Evolutionary conservation across 495 filamentous ascomycete genomes (phyloP), one percentile per base, ranked within the genome.

Genomic region (Xylaria scruposa): DNA sequence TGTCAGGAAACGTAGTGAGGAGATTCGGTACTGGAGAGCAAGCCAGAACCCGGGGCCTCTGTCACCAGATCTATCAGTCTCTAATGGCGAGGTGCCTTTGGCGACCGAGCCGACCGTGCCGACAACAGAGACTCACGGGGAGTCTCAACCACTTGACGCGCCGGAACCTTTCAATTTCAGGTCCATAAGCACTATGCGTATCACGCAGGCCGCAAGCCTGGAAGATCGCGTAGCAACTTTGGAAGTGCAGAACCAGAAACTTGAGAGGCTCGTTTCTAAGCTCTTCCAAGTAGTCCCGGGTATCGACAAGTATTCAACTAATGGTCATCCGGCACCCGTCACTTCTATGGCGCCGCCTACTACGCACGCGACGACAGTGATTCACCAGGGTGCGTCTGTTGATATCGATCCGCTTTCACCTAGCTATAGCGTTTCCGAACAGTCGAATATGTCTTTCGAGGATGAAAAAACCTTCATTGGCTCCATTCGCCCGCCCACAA

Each of bases 11-110:
- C 81, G 86, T 19, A 88, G 86, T 71, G 87, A 88, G 53, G 87
- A 89, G 75, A 88, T 88, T 31, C 85, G 85, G 26, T 88, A 85
- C 72, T 88, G 87, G 87, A 81, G 87, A 53, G 84, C 86, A 75
- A 87, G 85, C 29, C 87, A 85, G 70, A 82, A 84, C 40, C 80
- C 80, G 10, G 80, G 79, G 1, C 78, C 83, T 56, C 72, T 84
- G 67, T 88, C 87, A 8, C 83, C 85, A 17, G 73, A 86, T 60
- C 83, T 85, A 33, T 86, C 84, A 5, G 83, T 82, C 26, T 78
- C 80, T 10, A 81, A 85, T 56, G 75, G 78, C 17, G 84, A 85
- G 31, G 83, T 84, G 31, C 75, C 77, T 9, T 80, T 70, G 51
- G 67, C 77, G n/a, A 70, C 72, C 5, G 82, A 85, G 24, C 61